Percentiles rank a stretch among this genome's conserved stretches.
Evolutionary conservation across 371 early-diverging fungal genomes (phyloP).

Genomic region (Cladochytrium tenue): DNA sequence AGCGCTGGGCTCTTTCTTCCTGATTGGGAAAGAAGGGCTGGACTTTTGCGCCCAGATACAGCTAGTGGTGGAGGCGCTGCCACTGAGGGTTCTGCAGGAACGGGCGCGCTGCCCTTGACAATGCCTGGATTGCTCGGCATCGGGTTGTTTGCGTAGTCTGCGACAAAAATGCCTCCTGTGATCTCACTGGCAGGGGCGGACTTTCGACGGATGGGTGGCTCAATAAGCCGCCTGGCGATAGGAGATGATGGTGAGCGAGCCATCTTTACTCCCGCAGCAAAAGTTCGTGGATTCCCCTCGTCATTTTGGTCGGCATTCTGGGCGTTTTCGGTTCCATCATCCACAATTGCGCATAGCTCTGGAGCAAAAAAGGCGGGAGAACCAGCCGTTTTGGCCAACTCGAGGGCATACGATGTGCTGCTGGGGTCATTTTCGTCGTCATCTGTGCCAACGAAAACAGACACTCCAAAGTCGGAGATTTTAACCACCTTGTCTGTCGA

Average conservation of each 20-base stretch:
- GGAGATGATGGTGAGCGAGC: not conserved
- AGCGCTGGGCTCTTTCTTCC: too few species aligned
- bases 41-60: too few species aligned
- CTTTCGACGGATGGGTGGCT: not conserved
- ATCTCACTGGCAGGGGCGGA: not conserved
- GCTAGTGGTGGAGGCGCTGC: too few species aligned
- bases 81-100: too few species aligned
- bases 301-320: not conserved
- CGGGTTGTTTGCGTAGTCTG: too few species aligned
- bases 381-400: conserved; percentile 93
- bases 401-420: conserved; percentile 26
- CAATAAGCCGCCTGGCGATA: not conserved
- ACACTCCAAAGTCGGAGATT: conserved; percentile 95
- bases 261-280: not conserved
- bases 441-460: conserved; percentile 49
- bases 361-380: conserved; percentile 98
- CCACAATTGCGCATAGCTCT: conserved; percentile 82
- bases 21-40: too few species aligned
- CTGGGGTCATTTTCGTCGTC: conserved; percentile 31
- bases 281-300: not conserved
- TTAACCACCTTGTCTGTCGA: conserved; percentile 77
- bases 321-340: conserved; percentile 22
- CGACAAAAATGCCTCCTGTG: too few species aligned
- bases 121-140: too few species aligned
- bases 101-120: too few species aligned